Percentiles rank a stretch among this genome's conserved stretches.
These are phyloP conservation scores for Eucalyptus dawsonii DNA, from an alignment of 345 rosid species.

Conservation along the genomic window DNA sequence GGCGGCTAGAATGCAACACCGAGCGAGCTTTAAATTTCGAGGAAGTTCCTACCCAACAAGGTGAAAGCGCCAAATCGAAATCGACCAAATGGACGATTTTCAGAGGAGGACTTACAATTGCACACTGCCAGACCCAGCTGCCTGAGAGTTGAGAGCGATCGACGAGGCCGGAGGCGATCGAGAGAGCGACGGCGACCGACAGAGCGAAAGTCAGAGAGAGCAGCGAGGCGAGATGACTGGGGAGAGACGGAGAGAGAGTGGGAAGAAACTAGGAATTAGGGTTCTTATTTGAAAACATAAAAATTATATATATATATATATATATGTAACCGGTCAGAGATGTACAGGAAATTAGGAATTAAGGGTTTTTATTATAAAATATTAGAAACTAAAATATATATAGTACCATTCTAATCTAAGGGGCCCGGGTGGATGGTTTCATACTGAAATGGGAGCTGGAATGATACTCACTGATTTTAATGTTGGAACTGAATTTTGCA, in stretches of 20 bases:
- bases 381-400: background rate
- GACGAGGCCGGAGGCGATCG: background rate
- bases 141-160: background rate
- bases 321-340: background rate
- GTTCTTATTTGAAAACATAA: background rate
- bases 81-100: background rate
- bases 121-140: background rate
- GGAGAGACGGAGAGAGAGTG: rapidly evolving
- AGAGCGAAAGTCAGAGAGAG: rapidly evolving
- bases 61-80: background rate
- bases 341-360: background rate
- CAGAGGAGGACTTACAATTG: background rate
- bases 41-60: background rate
- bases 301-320: too few relatives aligned
- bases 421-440: rapidly evolving
- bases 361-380: too few relatives aligned
- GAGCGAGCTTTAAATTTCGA: background rate
- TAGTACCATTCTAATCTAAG: rapidly evolving
- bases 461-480: rapidly evolving
- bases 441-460: rapidly evolving
- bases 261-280: background rate
- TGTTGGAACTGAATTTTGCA: rapidly evolving
- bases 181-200: too few relatives aligned
- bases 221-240: rapidly evolving
- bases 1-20: background rate